Percentiles rank a stretch among this genome's conserved stretches.
Evolutionary conservation across 2,329 filamentous ascomycete genomes (phyloP).

Genomic region (Chaetomium strumarium): DNA sequence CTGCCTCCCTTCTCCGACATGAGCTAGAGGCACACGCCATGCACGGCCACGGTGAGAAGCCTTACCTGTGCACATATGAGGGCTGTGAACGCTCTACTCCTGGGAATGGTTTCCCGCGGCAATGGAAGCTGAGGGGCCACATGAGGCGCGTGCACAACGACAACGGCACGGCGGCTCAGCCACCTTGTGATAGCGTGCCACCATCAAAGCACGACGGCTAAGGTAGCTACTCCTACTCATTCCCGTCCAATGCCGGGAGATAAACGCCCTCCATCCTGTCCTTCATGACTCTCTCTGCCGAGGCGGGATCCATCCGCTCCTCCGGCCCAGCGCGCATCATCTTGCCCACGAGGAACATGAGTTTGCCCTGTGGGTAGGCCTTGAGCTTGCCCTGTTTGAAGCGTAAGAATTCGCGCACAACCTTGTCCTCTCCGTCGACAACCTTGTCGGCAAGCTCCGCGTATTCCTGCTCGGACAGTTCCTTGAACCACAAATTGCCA

Average conservation of each 20-base stretch:
- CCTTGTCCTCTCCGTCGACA: conserved; percentile 40
- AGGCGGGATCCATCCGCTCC: conserved; percentile 49
- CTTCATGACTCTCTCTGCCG: conserved; percentile 44
- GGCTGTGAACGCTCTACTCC: conserved; percentile 78
- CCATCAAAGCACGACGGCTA: no score
- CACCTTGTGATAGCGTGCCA: no score
- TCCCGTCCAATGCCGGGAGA: conserved; percentile 4
- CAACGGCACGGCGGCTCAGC: conserved; percentile 22
- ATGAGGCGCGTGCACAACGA: conserved; percentile 90
- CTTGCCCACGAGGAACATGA: conserved; percentile 56
- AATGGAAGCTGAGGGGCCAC: conserved; percentile 95
- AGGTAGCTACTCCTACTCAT: no score
- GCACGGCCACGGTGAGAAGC: conserved; percentile 90
- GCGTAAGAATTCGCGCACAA: conserved; percentile 41
- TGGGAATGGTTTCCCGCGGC: conserved; percentile 86
- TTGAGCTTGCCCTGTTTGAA: conserved; percentile 31
- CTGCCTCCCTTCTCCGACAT: conserved; percentile 87
- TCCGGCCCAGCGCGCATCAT: conserved; percentile 51
- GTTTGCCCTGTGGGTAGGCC: conserved; percentile 49
- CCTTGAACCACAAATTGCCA: conserved; percentile 49
- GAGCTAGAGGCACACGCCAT: conserved; percentile 94
- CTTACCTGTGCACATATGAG: conserved; percentile 80
- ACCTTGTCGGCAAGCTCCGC: conserved; percentile 39
- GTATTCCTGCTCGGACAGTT: conserved; percentile 45
- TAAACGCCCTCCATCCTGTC: conserved; percentile 21